phyloP scores from a whole-genome alignment of 1,139 yeast species.

The Protomyces inundatus region DNA sequence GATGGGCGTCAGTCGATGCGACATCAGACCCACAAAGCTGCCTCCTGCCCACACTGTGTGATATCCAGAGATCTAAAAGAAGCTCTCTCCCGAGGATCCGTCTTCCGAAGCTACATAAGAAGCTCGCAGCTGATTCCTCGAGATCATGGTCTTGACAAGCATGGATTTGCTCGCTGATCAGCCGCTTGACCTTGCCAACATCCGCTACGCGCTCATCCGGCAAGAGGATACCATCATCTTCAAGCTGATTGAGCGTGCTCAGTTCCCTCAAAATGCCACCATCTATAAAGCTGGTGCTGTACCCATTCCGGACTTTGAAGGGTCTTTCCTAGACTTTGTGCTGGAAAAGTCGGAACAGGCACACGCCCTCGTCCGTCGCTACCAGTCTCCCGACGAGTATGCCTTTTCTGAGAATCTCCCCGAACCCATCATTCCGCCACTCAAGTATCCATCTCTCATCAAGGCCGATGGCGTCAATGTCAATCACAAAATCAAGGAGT shows the following conservation, averaged over 20 bases:
- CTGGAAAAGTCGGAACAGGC: conserved; percentile 67
- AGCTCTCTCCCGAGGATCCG: too few relatives aligned
- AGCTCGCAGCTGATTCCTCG: background rate
- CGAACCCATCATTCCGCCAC: conserved; percentile 68
- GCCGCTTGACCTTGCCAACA: conserved; percentile 66
- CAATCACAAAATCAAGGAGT: conserved; percentile 59
- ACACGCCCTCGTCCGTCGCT: conserved; percentile 77
- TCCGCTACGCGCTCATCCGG: conserved; percentile 75
- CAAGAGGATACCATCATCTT: conserved; percentile 97
- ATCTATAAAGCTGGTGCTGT: conserved; percentile 62
- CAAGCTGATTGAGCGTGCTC: conserved; percentile 86
- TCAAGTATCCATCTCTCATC: conserved; percentile 71
- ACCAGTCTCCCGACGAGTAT: conserved; percentile 91
- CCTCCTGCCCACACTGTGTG: too few relatives aligned
- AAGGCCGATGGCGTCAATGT: conserved; percentile 72
- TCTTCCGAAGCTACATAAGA: background rate
- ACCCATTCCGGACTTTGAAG: conserved; percentile 62
- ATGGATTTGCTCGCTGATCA: conserved; percentile 79
- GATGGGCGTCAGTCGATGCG: too few relatives aligned
- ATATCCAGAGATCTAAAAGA: too few relatives aligned
- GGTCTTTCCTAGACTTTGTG: conserved; percentile 84
- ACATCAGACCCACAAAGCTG: too few relatives aligned
- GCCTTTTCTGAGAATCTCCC: conserved; percentile 69
- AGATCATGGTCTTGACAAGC: conserved; percentile 25
- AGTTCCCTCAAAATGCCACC: conserved; percentile 69